phyloP scores from a whole-genome alignment of 2,329 filamentous ascomycete species.

The Chrysosporium queenslandicum region DNA sequence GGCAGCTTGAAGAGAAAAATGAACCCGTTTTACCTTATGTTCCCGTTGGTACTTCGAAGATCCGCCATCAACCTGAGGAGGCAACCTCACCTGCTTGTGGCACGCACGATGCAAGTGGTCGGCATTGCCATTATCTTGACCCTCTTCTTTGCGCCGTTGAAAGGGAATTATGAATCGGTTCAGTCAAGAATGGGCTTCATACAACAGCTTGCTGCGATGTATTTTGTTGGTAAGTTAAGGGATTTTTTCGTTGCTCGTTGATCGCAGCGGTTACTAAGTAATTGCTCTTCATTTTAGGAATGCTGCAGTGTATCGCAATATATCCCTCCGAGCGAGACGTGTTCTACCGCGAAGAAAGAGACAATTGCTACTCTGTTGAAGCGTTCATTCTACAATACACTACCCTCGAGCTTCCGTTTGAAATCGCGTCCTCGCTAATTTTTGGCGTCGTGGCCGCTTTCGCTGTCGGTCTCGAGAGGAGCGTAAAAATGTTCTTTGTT shows the following conservation, averaged over 20 bases:
- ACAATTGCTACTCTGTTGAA: constrained; percentile 60
- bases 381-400: constrained; percentile 64
- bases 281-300: constrained; percentile 40
- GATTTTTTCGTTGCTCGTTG: background rate
- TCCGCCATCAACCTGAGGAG: constrained; percentile 59
- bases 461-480: constrained; percentile 55
- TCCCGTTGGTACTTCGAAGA: constrained; percentile 58
- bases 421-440: constrained; percentile 54
- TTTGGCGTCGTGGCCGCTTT: constrained; percentile 57
- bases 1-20: constrained; percentile 57
- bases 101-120: constrained; percentile 57
- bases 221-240: constrained; percentile 28
- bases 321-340: constrained; percentile 64
- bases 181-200: constrained; percentile 66
- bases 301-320: constrained; percentile 68
- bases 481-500: constrained; percentile 56
- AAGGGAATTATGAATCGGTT: constrained; percentile 57
- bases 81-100: constrained; percentile 54
- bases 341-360: constrained; percentile 66
- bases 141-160: constrained; percentile 61
- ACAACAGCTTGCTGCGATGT: constrained; percentile 55
- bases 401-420: constrained; percentile 60
- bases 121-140: constrained; percentile 54
- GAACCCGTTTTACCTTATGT: constrained; percentile 52
- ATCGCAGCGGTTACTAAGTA: background rate